phyloP scores from a whole-genome alignment of 2,329 filamentous ascomycete species.

The Thermoascus crustaceus region DNA sequence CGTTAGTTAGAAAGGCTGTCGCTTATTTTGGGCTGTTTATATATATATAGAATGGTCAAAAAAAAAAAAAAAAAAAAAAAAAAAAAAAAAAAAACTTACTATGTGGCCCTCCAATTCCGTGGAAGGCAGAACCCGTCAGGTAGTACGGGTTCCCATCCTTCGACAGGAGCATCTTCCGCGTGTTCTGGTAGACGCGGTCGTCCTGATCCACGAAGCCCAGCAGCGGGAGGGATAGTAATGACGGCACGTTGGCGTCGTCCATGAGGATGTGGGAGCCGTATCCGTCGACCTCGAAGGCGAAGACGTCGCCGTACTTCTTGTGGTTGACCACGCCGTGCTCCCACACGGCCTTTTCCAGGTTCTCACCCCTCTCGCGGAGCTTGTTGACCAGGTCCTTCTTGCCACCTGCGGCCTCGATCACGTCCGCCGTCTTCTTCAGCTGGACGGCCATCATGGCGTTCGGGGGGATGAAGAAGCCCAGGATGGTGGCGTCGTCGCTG shows the following conservation, averaged over 20 bases:
- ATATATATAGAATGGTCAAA: conserved; percentile 4
- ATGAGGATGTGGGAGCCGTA: conserved; percentile 55
- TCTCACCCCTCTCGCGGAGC: conserved; percentile 50
- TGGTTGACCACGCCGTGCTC: conserved; percentile 64
- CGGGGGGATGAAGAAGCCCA: conserved; percentile 89
- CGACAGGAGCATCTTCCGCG: conserved; percentile 69
- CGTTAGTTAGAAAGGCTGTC: conserved; percentile 34
- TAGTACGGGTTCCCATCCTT: conserved; percentile 82
- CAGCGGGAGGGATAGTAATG: conserved; percentile 51
- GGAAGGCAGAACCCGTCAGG: conserved; percentile 65
- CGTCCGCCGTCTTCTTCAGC: conserved; percentile 61
- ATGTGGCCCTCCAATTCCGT: conserved; percentile 77
- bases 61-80: conserved; percentile 5
- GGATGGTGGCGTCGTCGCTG: conserved; percentile 87
- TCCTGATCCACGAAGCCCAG: conserved; percentile 50
- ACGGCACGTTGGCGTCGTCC: conserved; percentile 60
- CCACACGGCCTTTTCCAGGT: conserved; percentile 69
- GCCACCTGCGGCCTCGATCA: conserved; percentile 54
- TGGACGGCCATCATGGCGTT: conserved; percentile 97
- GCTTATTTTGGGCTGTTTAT: conserved; percentile 2
- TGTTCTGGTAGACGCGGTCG: conserved; percentile 76
- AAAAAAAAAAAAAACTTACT: conserved; percentile 29
- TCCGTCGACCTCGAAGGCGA: conserved; percentile 58
- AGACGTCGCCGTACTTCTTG: conserved; percentile 48
- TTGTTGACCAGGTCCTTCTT: conserved; percentile 44